Conservation (phyloP, 2,329 filamentous ascomycete species). For the Epichloe brachyelytri region DNA sequence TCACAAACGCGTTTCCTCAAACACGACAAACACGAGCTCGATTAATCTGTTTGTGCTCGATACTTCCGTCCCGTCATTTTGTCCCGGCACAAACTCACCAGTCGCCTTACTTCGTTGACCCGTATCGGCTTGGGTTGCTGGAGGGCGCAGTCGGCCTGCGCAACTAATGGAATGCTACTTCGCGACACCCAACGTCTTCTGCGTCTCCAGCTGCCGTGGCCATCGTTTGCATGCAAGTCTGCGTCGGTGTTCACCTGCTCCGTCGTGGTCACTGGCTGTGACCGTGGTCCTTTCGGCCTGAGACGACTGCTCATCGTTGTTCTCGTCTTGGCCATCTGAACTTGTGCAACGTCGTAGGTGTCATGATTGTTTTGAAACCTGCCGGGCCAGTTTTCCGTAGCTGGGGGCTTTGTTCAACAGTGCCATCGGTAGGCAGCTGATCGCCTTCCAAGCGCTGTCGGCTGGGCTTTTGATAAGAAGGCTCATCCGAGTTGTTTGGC, state of each 20-base stretch:
- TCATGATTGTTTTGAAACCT: neutral
- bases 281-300: neutral
- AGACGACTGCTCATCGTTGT: neutral
- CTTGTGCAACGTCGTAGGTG: neutral
- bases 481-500: neutral
- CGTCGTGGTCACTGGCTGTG: neutral
- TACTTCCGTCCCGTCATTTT: slow-evolving; percentile 11
- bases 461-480: neutral
- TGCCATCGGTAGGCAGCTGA: neutral
- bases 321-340: neutral
- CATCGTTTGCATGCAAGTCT: neutral
- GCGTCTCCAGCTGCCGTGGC: slow-evolving; percentile 5
- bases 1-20: neutral
- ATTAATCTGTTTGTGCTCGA: slow-evolving; percentile 10
- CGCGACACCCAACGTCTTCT: slow-evolving; percentile 11
- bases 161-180: slow-evolving; percentile 12
- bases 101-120: slow-evolving; percentile 16
- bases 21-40: neutral
- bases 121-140: slow-evolving; percentile 20
- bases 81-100: slow-evolving; percentile 18
- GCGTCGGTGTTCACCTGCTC: neutral
- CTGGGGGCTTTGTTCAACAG: neutral
- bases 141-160: slow-evolving; percentile 16
- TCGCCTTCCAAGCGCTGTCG: neutral
- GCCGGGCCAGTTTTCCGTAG: neutral